These are phyloP conservation scores for Plasmodium knowlesi DNA, from an alignment of 169 alveolate species.

Conservation along the genomic window DNA sequence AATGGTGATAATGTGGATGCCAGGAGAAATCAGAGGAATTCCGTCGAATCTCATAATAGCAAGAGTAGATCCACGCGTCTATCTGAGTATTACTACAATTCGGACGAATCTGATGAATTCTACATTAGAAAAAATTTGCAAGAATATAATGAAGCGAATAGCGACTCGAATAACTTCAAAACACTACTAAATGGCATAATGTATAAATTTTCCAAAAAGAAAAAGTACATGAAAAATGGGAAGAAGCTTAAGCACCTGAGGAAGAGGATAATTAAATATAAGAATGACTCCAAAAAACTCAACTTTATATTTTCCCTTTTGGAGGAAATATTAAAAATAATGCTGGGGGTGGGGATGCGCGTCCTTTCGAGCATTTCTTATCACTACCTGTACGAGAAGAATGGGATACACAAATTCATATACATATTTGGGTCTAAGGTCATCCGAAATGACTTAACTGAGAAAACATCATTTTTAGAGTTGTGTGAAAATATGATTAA, in stretches of 20 bases:
- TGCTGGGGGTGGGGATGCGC: conserved; percentile 70
- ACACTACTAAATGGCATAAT: conserved; percentile 55
- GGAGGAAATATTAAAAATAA: conserved; percentile 75
- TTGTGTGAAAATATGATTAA: conserved; percentile 68
- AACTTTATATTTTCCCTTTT: conserved; percentile 65
- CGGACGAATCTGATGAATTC: conserved; percentile 71
- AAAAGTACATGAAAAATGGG: conserved; percentile 38
- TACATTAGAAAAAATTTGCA: conserved; percentile 62
- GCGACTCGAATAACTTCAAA: conserved; percentile 22
- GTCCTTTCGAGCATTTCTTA: conserved; percentile 71
- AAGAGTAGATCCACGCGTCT: not conserved
- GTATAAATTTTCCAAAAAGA: conserved; percentile 38
- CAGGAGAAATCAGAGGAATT: not conserved
- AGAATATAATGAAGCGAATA: conserved; percentile 21
- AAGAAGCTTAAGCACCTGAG: conserved; percentile 60
- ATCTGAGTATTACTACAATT: conserved; percentile 25
- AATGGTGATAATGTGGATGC: conserved; percentile 12
- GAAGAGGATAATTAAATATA: conserved; percentile 41
- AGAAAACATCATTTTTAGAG: conserved; percentile 30
- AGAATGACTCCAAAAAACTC: conserved; percentile 69
- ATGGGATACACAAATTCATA: conserved; percentile 67
- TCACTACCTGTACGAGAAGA: conserved; percentile 69
- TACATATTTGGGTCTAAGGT: conserved; percentile 70
- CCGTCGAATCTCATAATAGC: not conserved
- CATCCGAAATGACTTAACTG: conserved; percentile 35